phyloP scores from a whole-genome alignment of 352 stramenopile species.

The Phytophthora melonis region DNA sequence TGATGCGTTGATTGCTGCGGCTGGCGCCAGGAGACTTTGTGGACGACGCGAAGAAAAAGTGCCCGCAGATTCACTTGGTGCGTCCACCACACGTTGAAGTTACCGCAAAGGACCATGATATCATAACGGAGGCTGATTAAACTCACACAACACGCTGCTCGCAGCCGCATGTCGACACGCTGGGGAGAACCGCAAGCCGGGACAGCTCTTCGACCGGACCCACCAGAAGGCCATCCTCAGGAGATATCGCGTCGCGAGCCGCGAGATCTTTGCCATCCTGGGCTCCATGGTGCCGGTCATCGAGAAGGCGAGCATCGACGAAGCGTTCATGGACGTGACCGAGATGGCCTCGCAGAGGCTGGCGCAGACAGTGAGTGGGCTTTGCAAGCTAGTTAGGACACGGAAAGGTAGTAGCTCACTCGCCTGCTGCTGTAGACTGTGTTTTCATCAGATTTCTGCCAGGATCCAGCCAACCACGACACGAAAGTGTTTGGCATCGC shows the following conservation, averaged over 20 bases:
- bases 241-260: slow-evolving; percentile 82
- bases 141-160: slow-evolving; percentile 5
- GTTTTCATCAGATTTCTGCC: slow-evolving; percentile 72
- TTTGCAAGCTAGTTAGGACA: neutral
- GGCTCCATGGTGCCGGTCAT: slow-evolving; percentile 56
- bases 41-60: slow-evolving; percentile 72
- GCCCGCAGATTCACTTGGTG: slow-evolving; percentile 82
- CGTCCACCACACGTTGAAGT: slow-evolving; percentile 21
- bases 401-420: slow-evolving; percentile 3
- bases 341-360: slow-evolving; percentile 68
- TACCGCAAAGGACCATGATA: neutral
- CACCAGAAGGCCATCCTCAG: slow-evolving; percentile 85
- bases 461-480: slow-evolving; percentile 58
- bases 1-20: neutral
- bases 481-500: slow-evolving; percentile 81
- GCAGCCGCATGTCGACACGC: slow-evolving; percentile 84
- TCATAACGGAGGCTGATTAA: neutral
- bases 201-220: slow-evolving; percentile 70
- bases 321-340: slow-evolving; percentile 86
- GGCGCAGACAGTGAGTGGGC: slow-evolving; percentile 46
- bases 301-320: slow-evolving; percentile 85
- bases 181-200: slow-evolving; percentile 81
- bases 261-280: slow-evolving; percentile 80
- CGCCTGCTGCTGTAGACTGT: slow-evolving; percentile 38
- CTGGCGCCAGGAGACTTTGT: slow-evolving; percentile 63